phyloP scores from a whole-genome alignment of 2,329 filamentous ascomycete species.

The Byssothecium circinans region DNA sequence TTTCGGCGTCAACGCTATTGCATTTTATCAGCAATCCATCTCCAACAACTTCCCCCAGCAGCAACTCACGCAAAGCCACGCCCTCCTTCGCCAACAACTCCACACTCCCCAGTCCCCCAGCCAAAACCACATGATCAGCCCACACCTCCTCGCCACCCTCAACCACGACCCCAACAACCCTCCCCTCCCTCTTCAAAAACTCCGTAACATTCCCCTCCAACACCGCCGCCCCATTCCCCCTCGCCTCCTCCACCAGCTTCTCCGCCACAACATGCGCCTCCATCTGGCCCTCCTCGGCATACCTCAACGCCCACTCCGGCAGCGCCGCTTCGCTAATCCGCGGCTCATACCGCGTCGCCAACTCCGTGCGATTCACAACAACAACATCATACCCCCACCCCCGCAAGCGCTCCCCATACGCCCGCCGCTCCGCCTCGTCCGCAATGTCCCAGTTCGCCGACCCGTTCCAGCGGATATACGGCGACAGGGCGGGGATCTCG shows the following conservation, averaged over 20 bases:
- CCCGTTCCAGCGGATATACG: constrained; percentile 5
- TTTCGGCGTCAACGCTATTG: constrained; percentile 5
- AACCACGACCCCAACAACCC: constrained; percentile 5
- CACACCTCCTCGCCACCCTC: not conserved
- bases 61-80: constrained; percentile 4
- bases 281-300: constrained; percentile 8
- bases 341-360: constrained; percentile 3
- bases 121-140: constrained; percentile 8
- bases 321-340: not conserved
- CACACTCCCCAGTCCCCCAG: constrained; percentile 7
- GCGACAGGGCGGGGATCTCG: not conserved
- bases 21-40: not conserved
- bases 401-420: constrained; percentile 3
- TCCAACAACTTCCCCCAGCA: no score
- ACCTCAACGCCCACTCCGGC: constrained; percentile 5
- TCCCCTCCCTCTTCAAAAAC: constrained; percentile 5
- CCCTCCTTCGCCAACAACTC: constrained; percentile 3
- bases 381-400: constrained; percentile 8
- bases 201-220: constrained; percentile 4
- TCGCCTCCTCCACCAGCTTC: constrained; percentile 4
- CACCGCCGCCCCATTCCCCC: constrained; percentile 3
- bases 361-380: constrained; percentile 4
- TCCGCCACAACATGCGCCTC: constrained; percentile 8
- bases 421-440: constrained; percentile 2
- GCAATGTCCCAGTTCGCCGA: constrained; percentile 7